phyloP scores from a whole-genome alignment of 169 alveolate genomes.

The Plasmodium vinckei region DNA sequence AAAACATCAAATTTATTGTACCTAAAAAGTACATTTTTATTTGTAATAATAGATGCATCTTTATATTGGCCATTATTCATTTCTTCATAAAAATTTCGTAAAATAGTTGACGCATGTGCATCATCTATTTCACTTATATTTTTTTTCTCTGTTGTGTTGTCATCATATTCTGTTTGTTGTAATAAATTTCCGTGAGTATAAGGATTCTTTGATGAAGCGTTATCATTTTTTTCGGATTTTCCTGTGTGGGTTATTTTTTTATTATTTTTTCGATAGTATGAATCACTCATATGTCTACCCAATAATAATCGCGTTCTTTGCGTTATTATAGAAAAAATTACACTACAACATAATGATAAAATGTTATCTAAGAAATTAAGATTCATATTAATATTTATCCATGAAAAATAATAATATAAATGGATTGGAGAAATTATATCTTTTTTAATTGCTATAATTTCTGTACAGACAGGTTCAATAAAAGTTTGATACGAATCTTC shows the following conservation, averaged over 20 bases:
- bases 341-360: conserved; percentile 69
- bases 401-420: conserved; percentile 62
- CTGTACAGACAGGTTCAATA: conserved; percentile 64
- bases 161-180: conserved; percentile 64
- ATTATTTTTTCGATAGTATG: conserved; percentile 17
- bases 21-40: conserved; percentile 52
- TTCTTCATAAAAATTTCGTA: conserved; percentile 37
- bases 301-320: conserved; percentile 69
- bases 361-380: conserved; percentile 56
- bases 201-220: conserved; percentile 48
- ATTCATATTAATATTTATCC: conserved; percentile 70
- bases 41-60: conserved; percentile 47
- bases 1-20: conserved; percentile 52
- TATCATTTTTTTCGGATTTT: conserved; percentile 42
- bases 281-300: conserved; percentile 56
- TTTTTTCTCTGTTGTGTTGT: conserved; percentile 56
- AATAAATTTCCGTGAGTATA: conserved; percentile 8
- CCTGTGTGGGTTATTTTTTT: conserved; percentile 19
- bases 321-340: conserved; percentile 70
- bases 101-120: conserved; percentile 41
- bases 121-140: conserved; percentile 69
- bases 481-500: conserved; percentile 72
- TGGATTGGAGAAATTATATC: conserved; percentile 54
- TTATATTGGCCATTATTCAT: conserved; percentile 50
- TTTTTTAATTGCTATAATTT: conserved; percentile 52